Evolutionary conservation across 2,329 filamentous ascomycete genomes (phyloP), one percentile per base, ranked within the genome.

Genomic region (Cladosporium sp.): DNA sequence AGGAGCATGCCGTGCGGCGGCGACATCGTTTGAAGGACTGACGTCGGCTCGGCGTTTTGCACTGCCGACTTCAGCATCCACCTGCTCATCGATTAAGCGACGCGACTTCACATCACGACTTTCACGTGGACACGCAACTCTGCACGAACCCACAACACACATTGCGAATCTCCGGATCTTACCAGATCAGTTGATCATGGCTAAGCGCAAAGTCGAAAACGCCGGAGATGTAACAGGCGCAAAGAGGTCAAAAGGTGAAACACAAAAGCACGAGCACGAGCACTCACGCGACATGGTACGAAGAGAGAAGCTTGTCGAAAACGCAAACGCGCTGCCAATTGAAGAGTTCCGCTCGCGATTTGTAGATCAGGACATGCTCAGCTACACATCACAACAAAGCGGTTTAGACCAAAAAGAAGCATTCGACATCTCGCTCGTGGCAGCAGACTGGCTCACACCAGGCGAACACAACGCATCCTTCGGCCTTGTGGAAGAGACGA

Each of bases 401-500:
- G 42, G 38, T 43, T 45, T 15, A 44, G 43, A 43, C 30, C 40
- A 17, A 17, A n/a, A 15, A 36, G 18, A 32, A 39, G 30, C 32
- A 22, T 48, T 55, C 20, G 36, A 40, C 19, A 42, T 60, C 41
- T 43, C 41, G 7, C 50, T 56, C 18, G 42, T 54, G 13, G 38
- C 56, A 7, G 36, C 54, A 8, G 36, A 50, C 8, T 45, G 45
- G 12, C 47, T 62, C 6, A 42, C 32, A 2, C 38, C 53, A 9
- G 18, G 29, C 1, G 72, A 77, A 39, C 63, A 81, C 27, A 62
- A 72, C 15, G 66, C 69, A 20, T 83, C 80, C 60, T 73, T 80
- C 54, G 56, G 68, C 8, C 70, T 85, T 6, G 73, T 91, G 45
- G 76, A 84, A 54, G 67, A 73, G 43, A 89, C 86, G 0, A 88